These are phyloP conservation scores for Xylaria venustula DNA, from an alignment of 495 filamentous ascomycete species.

Conservation along the genomic window DNA sequence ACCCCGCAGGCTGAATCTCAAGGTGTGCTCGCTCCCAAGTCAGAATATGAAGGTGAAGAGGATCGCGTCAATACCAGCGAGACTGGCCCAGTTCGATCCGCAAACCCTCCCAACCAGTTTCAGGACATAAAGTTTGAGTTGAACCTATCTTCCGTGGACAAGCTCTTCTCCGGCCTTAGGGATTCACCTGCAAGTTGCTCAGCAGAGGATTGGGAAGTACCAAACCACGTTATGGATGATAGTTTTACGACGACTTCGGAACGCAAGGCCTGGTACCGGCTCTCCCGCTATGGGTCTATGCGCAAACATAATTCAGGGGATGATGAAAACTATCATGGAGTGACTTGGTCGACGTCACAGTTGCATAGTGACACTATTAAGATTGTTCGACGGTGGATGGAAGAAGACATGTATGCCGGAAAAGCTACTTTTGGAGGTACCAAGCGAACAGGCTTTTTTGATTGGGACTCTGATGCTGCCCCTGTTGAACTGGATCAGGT, in stretches of 20 bases:
- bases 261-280: conserved; percentile 62
- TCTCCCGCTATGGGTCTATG: conserved; percentile 56
- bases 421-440: conserved; percentile 44
- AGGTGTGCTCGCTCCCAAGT: neutral
- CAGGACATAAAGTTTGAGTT: conserved; percentile 36
- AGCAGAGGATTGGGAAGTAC: conserved; percentile 17
- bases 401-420: conserved; percentile 55
- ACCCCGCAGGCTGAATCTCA: conserved; percentile 15
- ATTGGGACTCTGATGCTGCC: conserved; percentile 51
- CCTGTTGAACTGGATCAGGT: conserved; percentile 46
- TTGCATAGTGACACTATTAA: conserved; percentile 51
- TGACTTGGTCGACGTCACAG: conserved; percentile 53
- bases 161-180: conserved; percentile 39
- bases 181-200: neutral
- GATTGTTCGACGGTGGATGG: conserved; percentile 59
- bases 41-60: neutral
- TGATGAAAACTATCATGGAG: conserved; percentile 56
- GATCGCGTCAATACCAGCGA: neutral
- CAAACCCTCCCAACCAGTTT: conserved; percentile 27
- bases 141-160: conserved; percentile 40
- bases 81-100: conserved; percentile 4
- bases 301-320: conserved; percentile 54
- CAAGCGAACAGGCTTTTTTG: conserved; percentile 46
- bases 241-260: conserved; percentile 51
- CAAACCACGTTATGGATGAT: conserved; percentile 43